Conservation (phyloP, 2,329 filamentous ascomycete genomes). For the Cordyceps farinosa region DNA sequence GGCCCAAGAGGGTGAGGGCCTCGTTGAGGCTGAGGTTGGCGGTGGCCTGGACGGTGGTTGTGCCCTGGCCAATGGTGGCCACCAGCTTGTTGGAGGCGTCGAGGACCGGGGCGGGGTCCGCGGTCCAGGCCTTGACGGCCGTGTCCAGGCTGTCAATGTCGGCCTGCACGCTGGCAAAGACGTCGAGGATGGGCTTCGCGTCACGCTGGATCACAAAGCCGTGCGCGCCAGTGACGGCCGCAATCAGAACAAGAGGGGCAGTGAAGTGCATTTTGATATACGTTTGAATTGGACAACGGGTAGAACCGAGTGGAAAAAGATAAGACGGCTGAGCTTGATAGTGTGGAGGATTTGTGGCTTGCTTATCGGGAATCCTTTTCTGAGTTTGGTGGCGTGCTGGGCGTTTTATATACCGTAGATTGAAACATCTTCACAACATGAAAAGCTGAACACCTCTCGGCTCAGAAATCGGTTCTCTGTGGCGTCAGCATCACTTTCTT, state of each 20-base stretch:
- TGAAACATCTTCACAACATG: background rate
- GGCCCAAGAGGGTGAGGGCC: conserved; percentile 20
- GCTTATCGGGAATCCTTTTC: background rate
- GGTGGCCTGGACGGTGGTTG: conserved; percentile 17
- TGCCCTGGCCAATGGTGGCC: conserved; percentile 20
- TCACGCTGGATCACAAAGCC: conserved; percentile 2
- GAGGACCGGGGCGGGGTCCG: conserved; percentile 19
- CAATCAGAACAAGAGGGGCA: background rate
- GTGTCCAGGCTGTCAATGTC: conserved; percentile 20
- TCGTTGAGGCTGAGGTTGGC: conserved; percentile 22
- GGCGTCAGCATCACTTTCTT: background rate
- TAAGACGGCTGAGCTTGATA: background rate
- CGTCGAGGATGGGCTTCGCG: background rate
- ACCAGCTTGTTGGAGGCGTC: conserved; percentile 19
- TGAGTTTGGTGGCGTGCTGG: background rate
- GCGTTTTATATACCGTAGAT: background rate
- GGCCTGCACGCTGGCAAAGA: conserved; percentile 21
- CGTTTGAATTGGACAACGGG: background rate
- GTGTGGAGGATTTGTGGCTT: background rate
- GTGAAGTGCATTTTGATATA: background rate
- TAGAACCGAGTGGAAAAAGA: background rate
- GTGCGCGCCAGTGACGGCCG: conserved; percentile 6
- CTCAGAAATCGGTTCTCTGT: background rate
- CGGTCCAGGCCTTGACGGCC: conserved; percentile 23
- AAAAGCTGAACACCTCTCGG: background rate